Base-by-base conservation (phyloP, 257 asterid species). In the Pogostemon cablin region DNA sequence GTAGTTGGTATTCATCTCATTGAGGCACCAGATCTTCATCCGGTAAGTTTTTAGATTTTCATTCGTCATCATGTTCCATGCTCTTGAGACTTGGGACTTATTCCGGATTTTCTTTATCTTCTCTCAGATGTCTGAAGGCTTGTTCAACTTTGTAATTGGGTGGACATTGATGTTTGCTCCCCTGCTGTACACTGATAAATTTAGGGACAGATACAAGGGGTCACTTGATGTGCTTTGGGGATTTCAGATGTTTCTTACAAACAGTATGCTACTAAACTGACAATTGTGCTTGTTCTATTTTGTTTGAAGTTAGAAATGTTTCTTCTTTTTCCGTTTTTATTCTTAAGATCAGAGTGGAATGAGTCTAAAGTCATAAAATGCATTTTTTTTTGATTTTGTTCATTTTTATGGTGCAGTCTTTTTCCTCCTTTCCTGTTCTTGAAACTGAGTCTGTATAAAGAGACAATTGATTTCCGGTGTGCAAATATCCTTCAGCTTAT, bases 101-200 rank as follows among this genome's bases (percentile, higher is more conserved):
- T 56, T 40, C 61, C 7, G 54, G 7, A 75, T 67, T 58, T 48
- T 77, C 2, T 25, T 39, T 61, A 3, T 70, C 67, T 49, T 63
- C 57, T 75, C 56, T 41, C 83, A 91, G 98, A 86, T 91, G 87
- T 89, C 96, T 47, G 99, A 93, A 82, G 99, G 98, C 61, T 81
- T 93, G 68, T 93, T 93, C 89, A 89, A 91, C 89, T 89, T 93
- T 72, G 99, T 93, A 9, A 78, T 93, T 60, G 99, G 87, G 53
- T 93, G 99, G 99, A 93, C 98, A 25, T 79, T 87, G 72, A 78
- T 89, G 86, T 92, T 87, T 81, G 92, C 96, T 60, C 99, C 99
- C 58, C 74, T 93, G 95, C 84, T 93, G 20, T 93, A 82, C 81
- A 91, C 95, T 6, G 99, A 93, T 75, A 78, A 71, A 70, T 81